A percentile compares a stretch with the other conserved stretches of the same genome.
Evolutionary conservation across 257 asterid genomes (phyloP).

Genomic region (Scutellaria barbata): DNA sequence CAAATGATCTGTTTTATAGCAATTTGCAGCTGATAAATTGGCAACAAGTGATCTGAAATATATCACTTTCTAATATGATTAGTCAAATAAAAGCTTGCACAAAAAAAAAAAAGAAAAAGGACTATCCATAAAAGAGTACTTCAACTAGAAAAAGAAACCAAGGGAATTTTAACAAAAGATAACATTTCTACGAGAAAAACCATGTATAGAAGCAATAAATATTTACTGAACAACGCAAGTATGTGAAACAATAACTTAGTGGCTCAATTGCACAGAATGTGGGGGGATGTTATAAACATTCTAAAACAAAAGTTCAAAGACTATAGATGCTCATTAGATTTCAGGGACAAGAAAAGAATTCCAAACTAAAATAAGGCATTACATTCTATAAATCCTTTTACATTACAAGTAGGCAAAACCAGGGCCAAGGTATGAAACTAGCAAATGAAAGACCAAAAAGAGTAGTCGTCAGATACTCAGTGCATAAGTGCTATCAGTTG

Average conservation of each 20-base stretch:
- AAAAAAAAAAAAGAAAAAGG: no score
- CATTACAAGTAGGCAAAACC: neutral
- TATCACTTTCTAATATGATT: slow-evolving; percentile 21
- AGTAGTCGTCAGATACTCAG: neutral
- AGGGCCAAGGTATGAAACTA: neutral
- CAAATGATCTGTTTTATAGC: slow-evolving; percentile 85
- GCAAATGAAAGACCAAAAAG: neutral
- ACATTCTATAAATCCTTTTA: neutral
- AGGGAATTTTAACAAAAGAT: neutral
- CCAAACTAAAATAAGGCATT: neutral
- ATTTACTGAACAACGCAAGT: no score
- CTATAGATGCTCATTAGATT: neutral
- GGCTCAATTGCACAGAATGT: neutral
- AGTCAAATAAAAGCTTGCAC: slow-evolving; percentile 15
- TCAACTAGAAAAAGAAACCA: neutral
- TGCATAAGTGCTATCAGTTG: no score
- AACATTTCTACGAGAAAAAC: neutral
- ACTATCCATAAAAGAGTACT: neutral
- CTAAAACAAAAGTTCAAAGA: neutral
- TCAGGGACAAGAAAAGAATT: no score
- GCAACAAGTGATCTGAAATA: slow-evolving; percentile 84
- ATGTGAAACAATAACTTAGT: neutral
- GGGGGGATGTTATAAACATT: neutral
- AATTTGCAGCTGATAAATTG: slow-evolving; percentile 91
- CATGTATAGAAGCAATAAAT: no score